phyloP scores from a whole-genome alignment of 139 green algal genomes.

The Chlamydomonas sp. region DNA sequence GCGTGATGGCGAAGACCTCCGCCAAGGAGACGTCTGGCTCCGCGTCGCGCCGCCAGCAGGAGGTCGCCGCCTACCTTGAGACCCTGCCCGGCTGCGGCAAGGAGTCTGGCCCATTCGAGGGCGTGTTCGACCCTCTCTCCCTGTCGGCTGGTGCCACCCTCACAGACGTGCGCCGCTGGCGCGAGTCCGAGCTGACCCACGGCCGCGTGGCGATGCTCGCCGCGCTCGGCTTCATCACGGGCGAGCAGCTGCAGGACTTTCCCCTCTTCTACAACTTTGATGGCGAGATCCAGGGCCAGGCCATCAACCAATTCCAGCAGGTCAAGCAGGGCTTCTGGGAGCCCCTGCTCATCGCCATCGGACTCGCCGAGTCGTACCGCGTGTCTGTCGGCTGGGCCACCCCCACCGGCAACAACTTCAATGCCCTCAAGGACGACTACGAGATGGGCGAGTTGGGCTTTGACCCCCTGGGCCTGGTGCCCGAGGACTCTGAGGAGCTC shows the following conservation, averaged over 20 bases:
- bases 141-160: conserved; percentile 17
- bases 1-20: too few relatives aligned
- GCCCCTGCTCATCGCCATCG: conserved; percentile 61
- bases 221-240: conserved; percentile 59
- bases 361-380: conserved; percentile 59
- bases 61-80: too few relatives aligned
- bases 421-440: conserved; percentile 53
- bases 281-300: conserved; percentile 38
- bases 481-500: conserved; percentile 40
- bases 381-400: conserved; percentile 53
- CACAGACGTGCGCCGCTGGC: conserved; percentile 41
- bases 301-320: conserved; percentile 78
- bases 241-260: conserved; percentile 54
- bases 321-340: conserved; percentile 49
- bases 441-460: conserved; percentile 51
- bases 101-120: conserved; percentile 2
- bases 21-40: too few relatives aligned
- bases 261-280: conserved; percentile 50
- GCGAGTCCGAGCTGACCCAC: conserved; percentile 69
- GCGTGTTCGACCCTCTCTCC: conserved; percentile 5
- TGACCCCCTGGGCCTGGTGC: conserved; percentile 62
- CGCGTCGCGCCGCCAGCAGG: too few relatives aligned
- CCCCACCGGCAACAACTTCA: conserved; percentile 44
- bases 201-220: conserved; percentile 69
- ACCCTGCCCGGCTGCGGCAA: conserved; percentile 6